Percentiles rank a stretch among this genome's conserved stretches.
Evolutionary conservation across 768 basidiomycete species (phyloP).

Genomic region (Mycena metata): DNA sequence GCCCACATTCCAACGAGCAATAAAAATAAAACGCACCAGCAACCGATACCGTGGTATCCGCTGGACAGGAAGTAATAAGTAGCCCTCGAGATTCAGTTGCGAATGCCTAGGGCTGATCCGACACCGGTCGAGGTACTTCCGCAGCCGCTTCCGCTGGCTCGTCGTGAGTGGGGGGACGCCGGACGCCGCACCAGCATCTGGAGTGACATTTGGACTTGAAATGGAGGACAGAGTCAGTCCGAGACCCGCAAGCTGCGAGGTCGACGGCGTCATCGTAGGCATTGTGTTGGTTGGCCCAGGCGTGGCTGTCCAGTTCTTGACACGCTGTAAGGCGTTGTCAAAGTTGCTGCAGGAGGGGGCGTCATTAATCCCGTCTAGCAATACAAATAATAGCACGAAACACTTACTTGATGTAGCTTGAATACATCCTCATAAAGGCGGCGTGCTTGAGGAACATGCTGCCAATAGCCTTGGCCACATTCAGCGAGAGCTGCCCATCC

Average conservation of each 20-base stretch:
- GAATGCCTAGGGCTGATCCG: conserved; percentile 91
- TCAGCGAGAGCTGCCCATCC: conserved; percentile 80
- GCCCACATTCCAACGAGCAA: not conserved
- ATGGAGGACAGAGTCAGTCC: conserved; percentile 69
- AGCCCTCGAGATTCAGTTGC: conserved; percentile 94
- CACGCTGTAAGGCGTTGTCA: conserved; percentile 90
- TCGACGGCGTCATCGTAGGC: conserved; percentile 67
- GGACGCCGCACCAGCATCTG: conserved; percentile 53
- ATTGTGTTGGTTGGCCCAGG: conserved; percentile 57
- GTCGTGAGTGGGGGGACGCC: conserved; percentile 74
- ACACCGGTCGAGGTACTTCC: conserved; percentile 90
- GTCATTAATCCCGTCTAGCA: conserved; percentile 18
- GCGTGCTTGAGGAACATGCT: conserved; percentile 93
- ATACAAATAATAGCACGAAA: conserved; percentile 25
- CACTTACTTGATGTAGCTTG: conserved; percentile 94
- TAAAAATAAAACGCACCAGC: conserved; percentile 69
- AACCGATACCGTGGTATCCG: conserved; percentile 97
- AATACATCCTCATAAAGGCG: conserved; percentile 99
- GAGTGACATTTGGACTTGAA: conserved; percentile 57
- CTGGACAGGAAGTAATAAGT: conserved; percentile 94
- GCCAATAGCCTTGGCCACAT: conserved; percentile 85
- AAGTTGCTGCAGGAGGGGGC: conserved; percentile 76
- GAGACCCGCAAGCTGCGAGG: conserved; percentile 73
- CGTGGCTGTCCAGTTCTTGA: conserved; percentile 87
- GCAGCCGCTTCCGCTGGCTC: conserved; percentile 90